Evolutionary conservation across 331 rosid species (phyloP).

Genomic region (Rhamnella rubrinervis): DNA sequence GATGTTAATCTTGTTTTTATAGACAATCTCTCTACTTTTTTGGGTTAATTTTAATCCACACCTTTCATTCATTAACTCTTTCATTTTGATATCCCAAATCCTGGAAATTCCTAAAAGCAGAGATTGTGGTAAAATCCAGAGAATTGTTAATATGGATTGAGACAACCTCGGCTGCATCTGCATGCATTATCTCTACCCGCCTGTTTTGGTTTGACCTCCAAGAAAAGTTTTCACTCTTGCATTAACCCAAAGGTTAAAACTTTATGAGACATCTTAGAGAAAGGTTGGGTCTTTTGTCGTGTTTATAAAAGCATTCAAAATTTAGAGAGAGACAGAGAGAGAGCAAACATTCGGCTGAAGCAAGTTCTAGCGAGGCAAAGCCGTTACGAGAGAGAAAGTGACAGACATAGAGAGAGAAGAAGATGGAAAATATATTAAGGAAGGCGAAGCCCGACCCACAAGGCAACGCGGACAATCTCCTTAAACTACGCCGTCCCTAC

Average conservation of each 20-base stretch:
- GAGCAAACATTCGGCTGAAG: constrained; percentile 1
- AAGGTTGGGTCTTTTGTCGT: neutral
- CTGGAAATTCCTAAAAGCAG: neutral
- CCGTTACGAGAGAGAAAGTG: constrained; percentile 22
- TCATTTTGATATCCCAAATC: neutral
- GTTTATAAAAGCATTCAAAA: constrained; percentile 2
- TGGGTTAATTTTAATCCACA: neutral
- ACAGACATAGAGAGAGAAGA: constrained; percentile 6
- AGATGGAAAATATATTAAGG: neutral
- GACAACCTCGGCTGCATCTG: neutral
- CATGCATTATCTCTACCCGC: too few species aligned
- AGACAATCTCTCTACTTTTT: neutral
- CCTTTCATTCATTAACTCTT: too few species aligned
- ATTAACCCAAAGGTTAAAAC: neutral
- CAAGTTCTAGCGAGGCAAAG: neutral
- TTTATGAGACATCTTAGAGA: neutral
- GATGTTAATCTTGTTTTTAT: neutral
- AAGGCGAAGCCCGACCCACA: neutral
- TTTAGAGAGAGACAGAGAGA: neutral
- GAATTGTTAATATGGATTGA: neutral
- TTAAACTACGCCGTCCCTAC: constrained; percentile 16
- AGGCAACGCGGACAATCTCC: constrained; percentile 8
- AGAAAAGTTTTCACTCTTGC: neutral
- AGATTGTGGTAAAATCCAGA: neutral
- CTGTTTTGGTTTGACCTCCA: neutral